Conservation (phyloP, 345 rosid species). For the Firmiana major region DNA sequence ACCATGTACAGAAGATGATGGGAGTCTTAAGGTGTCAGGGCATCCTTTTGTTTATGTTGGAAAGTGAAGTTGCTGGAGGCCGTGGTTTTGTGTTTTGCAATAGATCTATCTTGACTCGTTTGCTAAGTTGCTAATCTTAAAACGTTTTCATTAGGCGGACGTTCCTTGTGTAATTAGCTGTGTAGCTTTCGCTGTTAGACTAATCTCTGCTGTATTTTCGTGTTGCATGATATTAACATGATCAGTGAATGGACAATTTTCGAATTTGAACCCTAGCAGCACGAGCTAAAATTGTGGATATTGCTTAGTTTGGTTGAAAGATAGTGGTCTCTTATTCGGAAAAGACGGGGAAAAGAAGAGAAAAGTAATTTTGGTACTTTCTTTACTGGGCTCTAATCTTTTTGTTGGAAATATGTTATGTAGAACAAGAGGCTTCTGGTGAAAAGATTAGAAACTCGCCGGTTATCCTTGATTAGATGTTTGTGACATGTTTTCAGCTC, state of each 20-base stretch:
- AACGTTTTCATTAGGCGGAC: background rate
- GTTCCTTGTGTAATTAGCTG: background rate
- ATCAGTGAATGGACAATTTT: background rate
- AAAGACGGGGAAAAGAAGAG: background rate
- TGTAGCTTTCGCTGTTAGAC: background rate
- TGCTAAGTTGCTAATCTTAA: background rate
- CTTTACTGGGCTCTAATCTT: background rate
- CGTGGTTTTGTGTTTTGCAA: background rate
- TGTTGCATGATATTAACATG: conserved; percentile 1
- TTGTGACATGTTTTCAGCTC: too few species aligned
- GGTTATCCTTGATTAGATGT: too few species aligned
- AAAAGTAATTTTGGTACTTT: background rate
- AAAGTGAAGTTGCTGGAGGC: background rate
- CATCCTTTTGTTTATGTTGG: background rate
- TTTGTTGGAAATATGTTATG: background rate
- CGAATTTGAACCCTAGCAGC: background rate
- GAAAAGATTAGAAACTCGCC: background rate
- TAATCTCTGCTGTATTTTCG: background rate
- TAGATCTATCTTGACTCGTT: background rate
- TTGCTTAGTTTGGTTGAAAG: background rate
- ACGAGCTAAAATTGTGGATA: background rate
- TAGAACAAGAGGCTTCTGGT: too few species aligned
- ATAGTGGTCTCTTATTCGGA: background rate
- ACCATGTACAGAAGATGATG: conserved; percentile 3
- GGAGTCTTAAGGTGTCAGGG: background rate